Base-by-base conservation (phyloP, 768 basidiomycete species). In the Amanita rubescens region DNA sequence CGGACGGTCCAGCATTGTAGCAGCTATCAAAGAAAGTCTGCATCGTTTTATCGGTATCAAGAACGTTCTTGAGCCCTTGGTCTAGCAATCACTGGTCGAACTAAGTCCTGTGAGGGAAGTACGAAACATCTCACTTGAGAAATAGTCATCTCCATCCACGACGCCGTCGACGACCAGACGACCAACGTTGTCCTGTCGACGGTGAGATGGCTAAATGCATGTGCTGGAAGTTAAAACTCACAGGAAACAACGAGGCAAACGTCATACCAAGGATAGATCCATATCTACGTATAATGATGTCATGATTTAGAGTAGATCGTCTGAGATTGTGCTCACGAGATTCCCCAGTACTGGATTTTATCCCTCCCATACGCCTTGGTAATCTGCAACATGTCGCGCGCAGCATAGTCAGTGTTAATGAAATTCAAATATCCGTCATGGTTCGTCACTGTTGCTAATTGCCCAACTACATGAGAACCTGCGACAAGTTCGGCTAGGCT, bases 161-260 rank as follows among this genome's bases (percentile, higher is more conserved):
- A 74, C 71, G 17, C 72, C 72, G 43, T 75, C 74, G 19, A 74
- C 64, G 6, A 71, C 60, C 15, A 74, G 9, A 10, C 72, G 67
- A 47, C 67, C 71, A 19, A 74, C 60, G 37, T 71, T 70, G 48
- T 71, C 48, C 48, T 49, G 35, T 20, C 32, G 10, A 22, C 10
- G n/a, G 22, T 33, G 22, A 49, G 22, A n/a, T 3, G n/a, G n/a
- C n/a, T 1, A 25, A 5, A 3, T 25, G 11, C n/a, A 37, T 47
- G 64, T 67, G 17, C 15, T 34, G 11, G 14, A 20, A 1, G 22
- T 37, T 11, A 7, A n/a, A 19, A 22, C 48, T 37, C 19, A 25
- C 67, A 10, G 64, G 64, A 34, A 63, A 61, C 42, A 65, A 51
- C 1, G 64, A 19, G 3, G 65, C 62, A 39, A 59, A 64, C 5